phyloP scores from a whole-genome alignment of 129 eudicot genomes.

The Kitagawia praeruptora region DNA sequence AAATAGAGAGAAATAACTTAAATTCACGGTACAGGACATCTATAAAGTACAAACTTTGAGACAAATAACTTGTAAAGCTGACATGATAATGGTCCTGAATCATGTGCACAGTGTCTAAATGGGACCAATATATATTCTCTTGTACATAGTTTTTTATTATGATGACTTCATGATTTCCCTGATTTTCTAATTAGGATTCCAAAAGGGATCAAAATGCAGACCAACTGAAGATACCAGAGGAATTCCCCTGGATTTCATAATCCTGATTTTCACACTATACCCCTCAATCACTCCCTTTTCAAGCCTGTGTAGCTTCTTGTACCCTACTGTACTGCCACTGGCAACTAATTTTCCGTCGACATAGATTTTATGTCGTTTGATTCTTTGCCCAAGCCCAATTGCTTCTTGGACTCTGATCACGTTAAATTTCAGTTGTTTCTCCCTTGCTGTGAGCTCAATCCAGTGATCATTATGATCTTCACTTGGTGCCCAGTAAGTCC shows the following conservation, averaged over 20 bases:
- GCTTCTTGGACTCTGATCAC: constrained; percentile 89
- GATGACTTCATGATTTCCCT: background rate
- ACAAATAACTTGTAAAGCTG: background rate
- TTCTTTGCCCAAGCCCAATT: constrained; percentile 72
- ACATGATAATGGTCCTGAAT: background rate
- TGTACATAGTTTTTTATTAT: background rate
- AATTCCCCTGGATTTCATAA: constrained; percentile 45
- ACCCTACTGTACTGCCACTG: constrained; percentile 70
- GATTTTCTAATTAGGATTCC: constrained; percentile 37
- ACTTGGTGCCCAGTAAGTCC: constrained; percentile 91
- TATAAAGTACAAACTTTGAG: background rate
- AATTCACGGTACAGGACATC: background rate
- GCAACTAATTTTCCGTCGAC: constrained; percentile 50
- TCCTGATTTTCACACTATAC: constrained; percentile 34
- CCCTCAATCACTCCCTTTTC: constrained; percentile 40
- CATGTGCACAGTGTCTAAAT: background rate
- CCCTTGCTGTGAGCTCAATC: constrained; percentile 43
- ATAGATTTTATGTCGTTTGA: constrained; percentile 46
- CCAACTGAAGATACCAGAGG: constrained; percentile 81
- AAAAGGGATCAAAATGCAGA: constrained; percentile 72
- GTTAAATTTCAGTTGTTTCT: constrained; percentile 40
- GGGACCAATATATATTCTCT: background rate
- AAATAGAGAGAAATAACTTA: background rate
- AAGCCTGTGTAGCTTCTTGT: constrained; percentile 80
- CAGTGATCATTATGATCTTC: constrained; percentile 36